phyloP scores from a whole-genome alignment of 139 green algal genomes.

The Picochlorum sp. region DNA sequence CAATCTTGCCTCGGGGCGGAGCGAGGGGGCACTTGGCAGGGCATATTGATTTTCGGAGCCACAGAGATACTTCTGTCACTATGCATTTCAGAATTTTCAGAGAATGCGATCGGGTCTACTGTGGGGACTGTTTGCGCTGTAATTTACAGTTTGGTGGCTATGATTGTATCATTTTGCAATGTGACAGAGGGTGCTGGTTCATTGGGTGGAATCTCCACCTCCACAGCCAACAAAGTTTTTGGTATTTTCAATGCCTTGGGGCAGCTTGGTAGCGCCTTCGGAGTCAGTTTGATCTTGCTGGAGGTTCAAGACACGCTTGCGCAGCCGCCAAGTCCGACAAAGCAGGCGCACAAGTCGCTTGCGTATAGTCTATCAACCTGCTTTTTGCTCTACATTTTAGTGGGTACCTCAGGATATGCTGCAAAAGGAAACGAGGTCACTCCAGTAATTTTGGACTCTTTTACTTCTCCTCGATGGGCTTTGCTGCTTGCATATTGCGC shows the following conservation, averaged over 20 bases:
- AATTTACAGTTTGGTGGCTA: conserved; percentile 20
- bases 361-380: conserved; percentile 9
- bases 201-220: not conserved
- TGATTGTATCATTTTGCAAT: conserved; percentile 15
- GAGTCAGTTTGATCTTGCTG: conserved; percentile 10
- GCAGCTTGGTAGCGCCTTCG: conserved; percentile 15
- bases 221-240: conserved; percentile 13
- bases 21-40: not conserved
- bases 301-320: conserved; percentile 25
- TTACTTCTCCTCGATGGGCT: conserved; percentile 11
- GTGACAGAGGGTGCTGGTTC: conserved; percentile 5
- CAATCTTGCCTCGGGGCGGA: conserved; percentile 7
- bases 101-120: conserved; percentile 16
- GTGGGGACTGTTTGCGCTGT: conserved; percentile 21
- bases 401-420: conserved; percentile 26
- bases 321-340: conserved; percentile 20
- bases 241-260: conserved; percentile 29
- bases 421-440: conserved; percentile 22
- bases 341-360: conserved; percentile 22
- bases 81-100: conserved; percentile 19
- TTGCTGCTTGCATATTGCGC: conserved; percentile 26
- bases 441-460: conserved; percentile 24
- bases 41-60: conserved; percentile 18
- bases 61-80: conserved; percentile 24
- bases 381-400: conserved; percentile 28